phyloP scores from a whole-genome alignment of 2,329 filamentous ascomycete genomes.

The Fusarium vanettenii region DNA sequence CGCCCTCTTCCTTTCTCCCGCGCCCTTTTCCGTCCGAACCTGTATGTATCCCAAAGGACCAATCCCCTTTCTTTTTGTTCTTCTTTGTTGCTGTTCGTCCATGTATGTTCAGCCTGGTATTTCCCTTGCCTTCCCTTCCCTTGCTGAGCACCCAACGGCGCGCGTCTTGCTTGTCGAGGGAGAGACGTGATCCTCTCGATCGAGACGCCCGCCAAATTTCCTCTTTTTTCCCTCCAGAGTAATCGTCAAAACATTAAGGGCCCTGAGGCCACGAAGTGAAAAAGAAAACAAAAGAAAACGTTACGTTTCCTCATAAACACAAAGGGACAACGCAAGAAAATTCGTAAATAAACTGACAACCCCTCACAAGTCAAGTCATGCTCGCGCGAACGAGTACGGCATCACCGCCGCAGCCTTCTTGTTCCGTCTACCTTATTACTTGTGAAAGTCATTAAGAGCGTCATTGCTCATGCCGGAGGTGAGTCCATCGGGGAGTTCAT shows the following conservation, averaged over 20 bases:
- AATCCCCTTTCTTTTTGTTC: constrained; percentile 25
- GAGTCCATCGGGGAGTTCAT: constrained; percentile 4
- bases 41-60: constrained; percentile 38
- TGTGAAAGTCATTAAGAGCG: constrained; percentile 44
- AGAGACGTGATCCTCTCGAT: constrained; percentile 38
- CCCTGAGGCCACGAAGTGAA: constrained; percentile 29
- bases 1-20: constrained; percentile 32
- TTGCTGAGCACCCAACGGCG: not conserved
- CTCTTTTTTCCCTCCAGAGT: constrained; percentile 15
- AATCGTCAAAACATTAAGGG: constrained; percentile 44
- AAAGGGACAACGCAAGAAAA: constrained; percentile 44
- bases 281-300: constrained; percentile 36
- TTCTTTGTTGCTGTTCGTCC: constrained; percentile 25
- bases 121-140: constrained; percentile 10
- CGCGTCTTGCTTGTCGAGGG: constrained; percentile 21
- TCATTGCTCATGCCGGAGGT: constrained; percentile 23
- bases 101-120: constrained; percentile 32
- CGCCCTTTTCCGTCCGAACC: constrained; percentile 30
- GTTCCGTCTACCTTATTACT: constrained; percentile 45
- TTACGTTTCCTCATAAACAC: constrained; percentile 43
- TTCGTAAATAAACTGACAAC: constrained; percentile 33
- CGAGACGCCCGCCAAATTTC: constrained; percentile 19
- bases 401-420: constrained; percentile 37
- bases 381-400: constrained; percentile 42
- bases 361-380: constrained; percentile 33